These are phyloP conservation scores for Coccomyxa sp. DNA, from an alignment of 139 green algal species.

Conservation along the genomic window DNA sequence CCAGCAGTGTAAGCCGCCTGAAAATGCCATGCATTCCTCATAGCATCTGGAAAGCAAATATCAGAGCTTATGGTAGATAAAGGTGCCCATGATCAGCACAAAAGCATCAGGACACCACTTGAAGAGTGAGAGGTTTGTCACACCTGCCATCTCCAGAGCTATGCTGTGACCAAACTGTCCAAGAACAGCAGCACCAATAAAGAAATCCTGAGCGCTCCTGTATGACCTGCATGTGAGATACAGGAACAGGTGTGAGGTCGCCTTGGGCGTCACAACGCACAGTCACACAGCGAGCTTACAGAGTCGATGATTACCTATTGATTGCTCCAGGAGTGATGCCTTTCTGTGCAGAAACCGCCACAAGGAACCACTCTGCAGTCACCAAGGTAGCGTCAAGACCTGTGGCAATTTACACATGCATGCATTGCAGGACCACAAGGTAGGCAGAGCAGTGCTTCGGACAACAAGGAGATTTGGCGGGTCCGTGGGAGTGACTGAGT, in stretches of 20 bases:
- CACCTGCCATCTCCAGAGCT: neutral
- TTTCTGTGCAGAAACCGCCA: neutral
- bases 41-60: neutral
- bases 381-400: neutral
- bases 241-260: too few relatives aligned
- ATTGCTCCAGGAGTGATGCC: neutral
- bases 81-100: neutral
- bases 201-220: neutral
- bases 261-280: too few relatives aligned
- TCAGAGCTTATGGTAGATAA: neutral
- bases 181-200: neutral
- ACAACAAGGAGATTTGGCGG: neutral
- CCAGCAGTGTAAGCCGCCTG: neutral
- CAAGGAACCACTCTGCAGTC: neutral
- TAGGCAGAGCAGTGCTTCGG: neutral
- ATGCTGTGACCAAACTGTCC: neutral
- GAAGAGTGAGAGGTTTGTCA: neutral
- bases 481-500: neutral
- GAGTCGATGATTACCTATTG: too few relatives aligned
- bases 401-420: neutral
- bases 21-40: neutral
- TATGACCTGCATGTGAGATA: neutral
- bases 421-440: neutral
- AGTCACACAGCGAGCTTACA: too few relatives aligned
- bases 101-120: neutral